Conservation (phyloP, 2,329 filamentous ascomycete genomes). For the Pseudocercospora musae region DNA sequence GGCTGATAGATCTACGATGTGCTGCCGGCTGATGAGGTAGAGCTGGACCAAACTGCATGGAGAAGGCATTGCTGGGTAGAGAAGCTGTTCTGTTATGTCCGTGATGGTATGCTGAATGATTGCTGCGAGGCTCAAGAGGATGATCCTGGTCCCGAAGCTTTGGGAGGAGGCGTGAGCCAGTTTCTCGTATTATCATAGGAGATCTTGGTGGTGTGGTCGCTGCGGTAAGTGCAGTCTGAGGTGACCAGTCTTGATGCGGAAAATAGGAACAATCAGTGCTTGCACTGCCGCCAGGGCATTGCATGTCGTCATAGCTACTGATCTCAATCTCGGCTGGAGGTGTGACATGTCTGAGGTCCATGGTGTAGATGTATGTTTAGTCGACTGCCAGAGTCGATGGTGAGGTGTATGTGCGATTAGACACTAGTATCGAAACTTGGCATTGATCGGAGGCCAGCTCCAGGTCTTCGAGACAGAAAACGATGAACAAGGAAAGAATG, state of each 20-base stretch:
- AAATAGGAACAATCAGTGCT: constrained; percentile 31
- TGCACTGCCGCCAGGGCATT: constrained; percentile 33
- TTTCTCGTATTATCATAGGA: constrained; percentile 29
- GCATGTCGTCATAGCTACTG: constrained; percentile 26
- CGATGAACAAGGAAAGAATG: constrained; percentile 36
- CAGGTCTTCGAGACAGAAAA: constrained; percentile 36
- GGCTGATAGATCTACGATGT: constrained; percentile 29
- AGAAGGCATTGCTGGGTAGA: constrained; percentile 28
- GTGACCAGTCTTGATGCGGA: constrained; percentile 31
- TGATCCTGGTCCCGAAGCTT: constrained; percentile 32
- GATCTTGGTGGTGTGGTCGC: constrained; percentile 33
- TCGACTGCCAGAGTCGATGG: constrained; percentile 20
- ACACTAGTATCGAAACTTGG: constrained; percentile 22
- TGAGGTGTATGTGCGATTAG: constrained; percentile 24
- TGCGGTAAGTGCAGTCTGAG: constrained; percentile 30
- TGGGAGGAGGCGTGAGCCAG: constrained; percentile 29
- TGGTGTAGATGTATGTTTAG: constrained; percentile 28
- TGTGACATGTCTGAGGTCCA: constrained; percentile 47
- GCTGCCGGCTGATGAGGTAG: constrained; percentile 13
- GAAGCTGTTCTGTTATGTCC: constrained; percentile 30
- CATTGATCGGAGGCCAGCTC: constrained; percentile 44
- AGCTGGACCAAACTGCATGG: constrained; percentile 29
- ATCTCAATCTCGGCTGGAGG: constrained; percentile 40
- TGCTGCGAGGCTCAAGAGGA: constrained; percentile 20
- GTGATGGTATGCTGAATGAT: constrained; percentile 11